phyloP scores from a whole-genome alignment of 495 filamentous ascomycete genomes.

The Thozetella sp. region DNA sequence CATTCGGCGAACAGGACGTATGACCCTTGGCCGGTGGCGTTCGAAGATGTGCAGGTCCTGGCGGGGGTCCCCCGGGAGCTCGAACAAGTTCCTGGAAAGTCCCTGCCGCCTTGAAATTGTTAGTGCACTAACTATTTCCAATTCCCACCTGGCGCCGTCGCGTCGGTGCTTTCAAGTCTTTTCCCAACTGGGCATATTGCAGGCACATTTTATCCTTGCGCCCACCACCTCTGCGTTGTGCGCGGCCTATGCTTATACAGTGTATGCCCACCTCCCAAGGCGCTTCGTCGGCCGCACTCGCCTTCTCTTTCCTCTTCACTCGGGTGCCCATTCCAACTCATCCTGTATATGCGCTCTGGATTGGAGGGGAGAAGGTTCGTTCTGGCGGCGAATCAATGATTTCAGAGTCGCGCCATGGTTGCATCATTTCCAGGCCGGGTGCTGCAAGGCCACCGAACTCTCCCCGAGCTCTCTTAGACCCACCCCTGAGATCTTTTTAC shows the following conservation, averaged over 20 bases:
- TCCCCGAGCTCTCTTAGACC: slow-evolving; percentile 4
- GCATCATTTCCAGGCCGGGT: slow-evolving; percentile 14
- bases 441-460: slow-evolving; percentile 13
- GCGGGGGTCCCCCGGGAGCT: neutral
- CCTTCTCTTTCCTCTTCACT: slow-evolving; percentile 5
- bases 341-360: neutral
- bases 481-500: slow-evolving; percentile 6
- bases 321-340: neutral
- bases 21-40: neutral
- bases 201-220: no score
- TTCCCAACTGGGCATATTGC: neutral
- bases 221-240: no score
- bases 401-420: slow-evolving; percentile 17
- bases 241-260: no score
- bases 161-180: neutral
- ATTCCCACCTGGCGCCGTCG: no score
- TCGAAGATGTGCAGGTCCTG: neutral
- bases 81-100: neutral
- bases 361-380: neutral
- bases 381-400: slow-evolving; percentile 6
- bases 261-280: slow-evolving; percentile 13
- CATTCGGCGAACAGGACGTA: neutral
- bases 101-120: neutral
- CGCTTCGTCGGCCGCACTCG: slow-evolving; percentile 21
- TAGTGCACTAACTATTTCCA: slow-evolving; percentile 5